Evolutionary conservation across 1,284 basidiomycete genomes (phyloP).

Genomic region (Rhizoctonia solani): DNA sequence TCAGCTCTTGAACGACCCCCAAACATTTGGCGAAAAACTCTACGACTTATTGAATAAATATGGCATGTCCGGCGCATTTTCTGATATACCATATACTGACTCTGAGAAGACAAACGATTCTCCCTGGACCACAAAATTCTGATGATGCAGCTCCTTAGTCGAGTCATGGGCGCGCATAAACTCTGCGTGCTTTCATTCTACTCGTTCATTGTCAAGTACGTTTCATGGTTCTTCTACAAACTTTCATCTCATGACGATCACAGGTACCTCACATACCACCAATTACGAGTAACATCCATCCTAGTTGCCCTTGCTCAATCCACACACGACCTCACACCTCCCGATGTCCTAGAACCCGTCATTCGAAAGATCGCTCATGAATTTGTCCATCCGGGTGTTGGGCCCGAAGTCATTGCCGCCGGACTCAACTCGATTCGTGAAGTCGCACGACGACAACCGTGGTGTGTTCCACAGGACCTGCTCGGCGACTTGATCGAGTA

Average conservation of each 20-base stretch:
- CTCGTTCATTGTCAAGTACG: slow-evolving; percentile 81
- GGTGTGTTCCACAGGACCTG: slow-evolving; percentile 95
- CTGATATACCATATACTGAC: neutral
- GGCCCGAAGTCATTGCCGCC: slow-evolving; percentile 92
- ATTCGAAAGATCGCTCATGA: slow-evolving; percentile 91
- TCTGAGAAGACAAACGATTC: slow-evolving; percentile 65
- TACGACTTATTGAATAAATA: slow-evolving; percentile 85
- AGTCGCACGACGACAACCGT: slow-evolving; percentile 90
- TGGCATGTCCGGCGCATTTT: slow-evolving; percentile 45
- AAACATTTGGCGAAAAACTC: slow-evolving; percentile 93
- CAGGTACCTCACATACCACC: slow-evolving; percentile 91
- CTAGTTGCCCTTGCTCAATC: slow-evolving; percentile 95
- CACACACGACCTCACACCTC: slow-evolving; percentile 94
- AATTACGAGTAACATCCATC: slow-evolving; percentile 92
- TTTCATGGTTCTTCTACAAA: neutral
- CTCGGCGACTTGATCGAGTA: slow-evolving; percentile 94
- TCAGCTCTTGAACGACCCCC: slow-evolving; percentile 93
- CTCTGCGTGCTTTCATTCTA: slow-evolving; percentile 96
- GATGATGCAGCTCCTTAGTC: slow-evolving; percentile 95
- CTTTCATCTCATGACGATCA: neutral
- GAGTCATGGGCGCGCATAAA: slow-evolving; percentile 93
- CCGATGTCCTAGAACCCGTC: slow-evolving; percentile 88
- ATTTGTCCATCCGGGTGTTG: slow-evolving; percentile 97
- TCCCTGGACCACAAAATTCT: slow-evolving; percentile 97
- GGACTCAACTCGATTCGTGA: slow-evolving; percentile 95